Conservation (phyloP, 176 grass and related monocot species). For the Eragrostis nindensis region DNA sequence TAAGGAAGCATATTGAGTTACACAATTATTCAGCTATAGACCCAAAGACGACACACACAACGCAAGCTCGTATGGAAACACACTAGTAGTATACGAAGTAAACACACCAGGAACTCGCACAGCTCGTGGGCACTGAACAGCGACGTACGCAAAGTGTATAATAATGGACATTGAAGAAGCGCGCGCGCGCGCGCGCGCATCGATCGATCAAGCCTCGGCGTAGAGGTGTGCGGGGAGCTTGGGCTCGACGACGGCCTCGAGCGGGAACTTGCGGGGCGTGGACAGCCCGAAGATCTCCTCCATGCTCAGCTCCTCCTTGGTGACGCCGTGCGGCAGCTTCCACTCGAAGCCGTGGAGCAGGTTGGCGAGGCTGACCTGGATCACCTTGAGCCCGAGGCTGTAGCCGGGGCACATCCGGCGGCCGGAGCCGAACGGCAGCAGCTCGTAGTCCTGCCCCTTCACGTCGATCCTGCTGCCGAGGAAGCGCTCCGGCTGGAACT, state of each 20-base stretch:
- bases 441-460: slow-evolving; percentile 71
- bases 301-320: slow-evolving; percentile 59
- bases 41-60: background rate
- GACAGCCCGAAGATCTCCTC: slow-evolving; percentile 68
- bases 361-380: slow-evolving; percentile 67
- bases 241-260: slow-evolving; percentile 42
- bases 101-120: background rate
- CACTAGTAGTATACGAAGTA: background rate
- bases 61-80: background rate
- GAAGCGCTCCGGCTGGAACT: slow-evolving; percentile 65
- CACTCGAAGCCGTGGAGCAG: slow-evolving; percentile 67
- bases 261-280: slow-evolving; percentile 49
- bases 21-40: slow-evolving; percentile 1
- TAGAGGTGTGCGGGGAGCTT: slow-evolving; percentile 57
- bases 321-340: slow-evolving; percentile 54
- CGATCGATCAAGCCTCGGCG: background rate
- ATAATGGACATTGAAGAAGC: too few species aligned
- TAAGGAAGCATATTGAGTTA: background rate
- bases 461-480: slow-evolving; percentile 55
- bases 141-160: too few species aligned
- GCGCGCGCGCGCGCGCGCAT: too few species aligned
- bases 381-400: slow-evolving; percentile 68
- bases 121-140: too few species aligned
- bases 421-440: slow-evolving; percentile 66
- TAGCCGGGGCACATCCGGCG: slow-evolving; percentile 81